Percentiles rank a stretch among this genome's conserved stretches.
These are phyloP conservation scores for Leishmania lainsoni DNA, from an alignment of 208 protist genomes.

Conservation along the genomic window DNA sequence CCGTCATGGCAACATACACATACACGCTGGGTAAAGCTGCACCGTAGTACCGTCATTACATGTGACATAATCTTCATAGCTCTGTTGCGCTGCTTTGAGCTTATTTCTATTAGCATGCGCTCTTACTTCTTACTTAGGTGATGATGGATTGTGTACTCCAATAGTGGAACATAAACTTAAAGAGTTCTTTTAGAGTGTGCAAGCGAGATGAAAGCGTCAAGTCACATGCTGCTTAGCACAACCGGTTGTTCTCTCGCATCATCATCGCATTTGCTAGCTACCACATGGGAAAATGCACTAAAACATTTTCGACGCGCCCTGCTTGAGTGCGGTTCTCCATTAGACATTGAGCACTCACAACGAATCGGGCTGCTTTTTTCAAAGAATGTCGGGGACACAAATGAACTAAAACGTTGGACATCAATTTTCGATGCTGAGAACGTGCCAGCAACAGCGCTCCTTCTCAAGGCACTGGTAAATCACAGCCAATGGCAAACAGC, in stretches of 20 bases:
- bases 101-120: background rate
- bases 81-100: background rate
- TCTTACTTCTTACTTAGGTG: background rate
- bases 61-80: background rate
- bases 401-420: slow-evolving; percentile 55
- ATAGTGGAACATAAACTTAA: background rate
- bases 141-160: background rate
- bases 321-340: slow-evolving; percentile 56
- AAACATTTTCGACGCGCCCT: slow-evolving; percentile 55
- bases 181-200: background rate
- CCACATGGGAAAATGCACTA: slow-evolving; percentile 58
- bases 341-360: slow-evolving; percentile 69
- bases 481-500: slow-evolving; percentile 64
- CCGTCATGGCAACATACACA: background rate
- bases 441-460: slow-evolving; percentile 51
- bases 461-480: slow-evolving; percentile 68
- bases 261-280: slow-evolving; percentile 36
- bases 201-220: background rate
- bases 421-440: slow-evolving; percentile 61
- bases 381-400: slow-evolving; percentile 32
- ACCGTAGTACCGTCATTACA: background rate
- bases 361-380: slow-evolving; percentile 59
- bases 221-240: slow-evolving; percentile 15
- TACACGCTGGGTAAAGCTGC: background rate
- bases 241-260: slow-evolving; percentile 12